These are phyloP conservation scores for Cudoniella acicularis DNA, from an alignment of 495 filamentous ascomycete species.

Conservation along the genomic window DNA sequence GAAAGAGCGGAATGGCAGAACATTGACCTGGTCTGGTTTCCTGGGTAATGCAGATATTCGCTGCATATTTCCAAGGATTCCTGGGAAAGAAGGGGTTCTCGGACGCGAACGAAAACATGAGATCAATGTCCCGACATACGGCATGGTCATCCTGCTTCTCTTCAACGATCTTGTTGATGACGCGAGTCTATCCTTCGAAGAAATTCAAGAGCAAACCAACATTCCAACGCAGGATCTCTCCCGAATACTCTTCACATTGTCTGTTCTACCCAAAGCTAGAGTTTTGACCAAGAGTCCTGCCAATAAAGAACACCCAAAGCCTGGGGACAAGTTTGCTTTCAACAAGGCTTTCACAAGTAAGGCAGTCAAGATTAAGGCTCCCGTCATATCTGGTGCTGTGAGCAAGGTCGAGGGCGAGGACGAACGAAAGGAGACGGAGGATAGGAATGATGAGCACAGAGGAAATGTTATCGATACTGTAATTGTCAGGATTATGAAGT, in stretches of 20 bases:
- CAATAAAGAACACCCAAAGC: slow-evolving; percentile 68
- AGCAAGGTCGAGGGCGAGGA: slow-evolving; percentile 84
- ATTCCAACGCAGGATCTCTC: slow-evolving; percentile 77
- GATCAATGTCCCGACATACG: slow-evolving; percentile 87
- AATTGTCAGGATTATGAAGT: slow-evolving; percentile 96
- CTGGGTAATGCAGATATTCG: slow-evolving; percentile 80
- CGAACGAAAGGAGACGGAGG: slow-evolving; percentile 82
- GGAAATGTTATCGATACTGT: slow-evolving; percentile 80
- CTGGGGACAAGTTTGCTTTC: slow-evolving; percentile 77
- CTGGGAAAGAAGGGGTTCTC: slow-evolving; percentile 55
- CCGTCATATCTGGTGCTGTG: slow-evolving; percentile 58
- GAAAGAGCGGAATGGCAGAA: slow-evolving; percentile 78
- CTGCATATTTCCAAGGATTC: slow-evolving; percentile 67
- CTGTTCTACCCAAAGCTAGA: slow-evolving; percentile 79
- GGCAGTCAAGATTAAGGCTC: slow-evolving; percentile 75
- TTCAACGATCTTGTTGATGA: slow-evolving; percentile 76
- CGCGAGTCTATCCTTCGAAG: slow-evolving; percentile 70
- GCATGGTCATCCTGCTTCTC: slow-evolving; percentile 81
- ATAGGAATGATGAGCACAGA: slow-evolving; percentile 78
- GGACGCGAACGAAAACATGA: slow-evolving; percentile 76
- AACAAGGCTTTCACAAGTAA: slow-evolving; percentile 81
- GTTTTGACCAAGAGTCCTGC: slow-evolving; percentile 81
- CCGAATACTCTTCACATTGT: slow-evolving; percentile 78
- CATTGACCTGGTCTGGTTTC: slow-evolving; percentile 73
- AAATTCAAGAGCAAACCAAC: slow-evolving; percentile 77